These are phyloP conservation scores for Leccinum uliginosum DNA, from an alignment of 768 basidiomycete genomes.

Conservation along the genomic window DNA sequence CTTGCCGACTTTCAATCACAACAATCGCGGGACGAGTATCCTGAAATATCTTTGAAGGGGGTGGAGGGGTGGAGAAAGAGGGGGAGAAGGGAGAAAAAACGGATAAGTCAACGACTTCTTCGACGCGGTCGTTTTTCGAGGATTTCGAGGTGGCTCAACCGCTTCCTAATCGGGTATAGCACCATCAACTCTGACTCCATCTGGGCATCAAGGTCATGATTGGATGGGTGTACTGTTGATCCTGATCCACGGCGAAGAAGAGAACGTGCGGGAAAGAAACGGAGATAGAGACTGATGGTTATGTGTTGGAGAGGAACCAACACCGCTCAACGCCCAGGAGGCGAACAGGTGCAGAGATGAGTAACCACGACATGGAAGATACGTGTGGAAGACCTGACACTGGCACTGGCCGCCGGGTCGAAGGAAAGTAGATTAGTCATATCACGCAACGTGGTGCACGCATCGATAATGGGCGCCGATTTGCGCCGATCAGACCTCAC, in stretches of 20 bases:
- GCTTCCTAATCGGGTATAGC: constrained; percentile 12
- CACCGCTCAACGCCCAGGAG: not conserved
- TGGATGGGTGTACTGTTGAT: constrained; percentile 20
- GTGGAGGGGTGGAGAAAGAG: too few relatives aligned
- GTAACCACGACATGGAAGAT: constrained; percentile 2
- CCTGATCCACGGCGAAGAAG: constrained; percentile 30
- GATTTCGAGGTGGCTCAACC: constrained; percentile 10
- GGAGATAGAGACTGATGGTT: constrained; percentile 16
- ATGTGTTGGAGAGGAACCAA: not conserved
- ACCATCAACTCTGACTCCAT: constrained; percentile 6
- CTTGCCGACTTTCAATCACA: not conserved
- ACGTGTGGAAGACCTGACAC: constrained; percentile 1
- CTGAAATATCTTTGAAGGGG: constrained; percentile 23
- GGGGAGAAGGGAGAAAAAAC: too few relatives aligned
- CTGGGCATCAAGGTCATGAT: not conserved
- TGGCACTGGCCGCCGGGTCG: constrained; percentile 22
- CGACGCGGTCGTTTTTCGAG: constrained; percentile 33
- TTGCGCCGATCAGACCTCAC: not conserved
- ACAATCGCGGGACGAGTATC: constrained; percentile 14
- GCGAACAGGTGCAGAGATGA: not conserved
- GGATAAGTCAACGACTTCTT: constrained; percentile 16
- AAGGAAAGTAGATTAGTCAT: constrained; percentile 16
- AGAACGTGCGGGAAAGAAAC: constrained; percentile 23
- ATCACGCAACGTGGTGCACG: constrained; percentile 14
- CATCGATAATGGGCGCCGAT: constrained; percentile 7